These are phyloP conservation scores for Monoraphidium neglectum DNA, from an alignment of 139 green algal genomes.

Conservation along the genomic window DNA sequence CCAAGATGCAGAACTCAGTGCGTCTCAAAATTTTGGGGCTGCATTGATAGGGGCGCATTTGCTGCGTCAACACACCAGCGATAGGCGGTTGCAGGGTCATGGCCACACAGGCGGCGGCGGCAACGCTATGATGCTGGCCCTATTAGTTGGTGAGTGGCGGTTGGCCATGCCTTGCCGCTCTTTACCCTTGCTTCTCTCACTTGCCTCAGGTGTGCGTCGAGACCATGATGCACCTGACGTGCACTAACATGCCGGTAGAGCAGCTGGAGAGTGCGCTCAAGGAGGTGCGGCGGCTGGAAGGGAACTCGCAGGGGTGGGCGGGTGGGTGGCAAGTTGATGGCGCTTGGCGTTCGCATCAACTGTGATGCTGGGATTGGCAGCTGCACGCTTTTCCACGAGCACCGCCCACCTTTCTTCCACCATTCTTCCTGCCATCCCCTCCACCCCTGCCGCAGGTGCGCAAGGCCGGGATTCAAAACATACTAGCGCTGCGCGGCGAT, in stretches of 20 bases:
- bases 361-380: too few species aligned
- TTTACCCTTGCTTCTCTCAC: too few species aligned
- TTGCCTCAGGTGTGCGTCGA: constrained; percentile 95
- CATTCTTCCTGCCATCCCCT: background rate
- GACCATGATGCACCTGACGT: constrained; percentile 99
- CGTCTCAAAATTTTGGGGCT: too few species aligned
- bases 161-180: constrained; percentile 4
- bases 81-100: too few species aligned
- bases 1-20: constrained; percentile 94
- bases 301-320: too few species aligned
- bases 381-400: too few species aligned
- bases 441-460: constrained; percentile 64
- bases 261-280: constrained; percentile 85
- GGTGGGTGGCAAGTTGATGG: too few species aligned
- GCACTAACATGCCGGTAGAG: constrained; percentile 97
- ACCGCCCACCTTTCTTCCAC: too few species aligned
- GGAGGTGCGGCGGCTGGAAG: constrained; percentile 53
- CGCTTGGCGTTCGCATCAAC: too few species aligned
- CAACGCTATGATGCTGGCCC: background rate
- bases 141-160: background rate
- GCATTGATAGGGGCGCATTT: too few species aligned
- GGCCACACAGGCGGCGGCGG: too few species aligned
- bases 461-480: constrained; percentile 90
- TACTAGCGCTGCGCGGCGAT: constrained; percentile 94
- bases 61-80: too few species aligned